These are phyloP conservation scores for Erysimum cheiranthoides DNA, from an alignment of 345 rosid genomes.

Conservation along the genomic window DNA sequence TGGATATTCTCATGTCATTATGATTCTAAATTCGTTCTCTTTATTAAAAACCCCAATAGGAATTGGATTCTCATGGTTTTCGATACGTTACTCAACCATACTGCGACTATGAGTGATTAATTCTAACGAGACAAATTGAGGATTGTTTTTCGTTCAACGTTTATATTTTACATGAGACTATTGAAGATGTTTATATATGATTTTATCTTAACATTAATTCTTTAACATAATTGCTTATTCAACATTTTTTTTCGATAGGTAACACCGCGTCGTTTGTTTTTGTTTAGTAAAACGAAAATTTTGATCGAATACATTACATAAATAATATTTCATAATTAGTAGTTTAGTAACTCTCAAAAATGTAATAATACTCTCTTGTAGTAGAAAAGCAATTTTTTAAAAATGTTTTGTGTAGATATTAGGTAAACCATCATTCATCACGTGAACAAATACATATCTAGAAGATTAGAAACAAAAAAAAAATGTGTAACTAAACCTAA, in stretches of 20 bases:
- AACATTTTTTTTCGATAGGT: neutral
- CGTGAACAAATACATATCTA: neutral
- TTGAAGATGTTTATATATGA: neutral
- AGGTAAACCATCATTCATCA: neutral
- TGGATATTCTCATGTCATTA: constrained; percentile 47
- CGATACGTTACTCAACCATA: constrained; percentile 33
- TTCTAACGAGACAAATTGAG: constrained; percentile 8
- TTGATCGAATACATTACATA: neutral
- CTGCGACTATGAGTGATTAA: constrained; percentile 14
- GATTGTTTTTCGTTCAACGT: neutral
- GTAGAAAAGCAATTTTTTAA: no score
- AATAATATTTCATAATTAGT: neutral
- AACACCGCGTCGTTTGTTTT: neutral
- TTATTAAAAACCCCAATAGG: constrained; percentile 40
- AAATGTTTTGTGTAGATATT: neutral
- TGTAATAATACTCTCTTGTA: neutral
- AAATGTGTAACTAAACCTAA: neutral
- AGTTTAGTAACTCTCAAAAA: neutral
- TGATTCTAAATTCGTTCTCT: constrained; percentile 41
- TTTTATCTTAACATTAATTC: neutral
- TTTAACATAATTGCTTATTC: neutral
- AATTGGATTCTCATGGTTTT: constrained; percentile 44
- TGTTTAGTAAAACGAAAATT: neutral
- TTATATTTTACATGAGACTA: neutral
- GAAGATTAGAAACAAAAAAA: neutral